These are phyloP conservation scores for Mycena floridula DNA, from an alignment of 768 basidiomycete genomes.

Conservation along the genomic window DNA sequence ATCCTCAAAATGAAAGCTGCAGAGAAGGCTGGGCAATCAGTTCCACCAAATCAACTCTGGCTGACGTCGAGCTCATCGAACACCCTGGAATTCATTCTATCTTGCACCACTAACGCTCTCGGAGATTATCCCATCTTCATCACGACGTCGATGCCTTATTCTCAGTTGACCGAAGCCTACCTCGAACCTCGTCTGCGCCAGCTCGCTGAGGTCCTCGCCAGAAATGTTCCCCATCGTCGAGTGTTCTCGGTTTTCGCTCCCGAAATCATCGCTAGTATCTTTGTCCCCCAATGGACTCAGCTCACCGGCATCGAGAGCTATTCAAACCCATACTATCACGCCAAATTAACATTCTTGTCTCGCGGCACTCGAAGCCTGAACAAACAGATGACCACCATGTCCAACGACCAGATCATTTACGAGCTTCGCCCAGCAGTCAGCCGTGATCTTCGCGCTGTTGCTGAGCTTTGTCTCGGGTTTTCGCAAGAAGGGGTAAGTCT, in stretches of 20 bases:
- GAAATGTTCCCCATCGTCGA: slow-evolving; percentile 28
- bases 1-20: slow-evolving; percentile 23
- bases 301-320: slow-evolving; percentile 34
- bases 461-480: slow-evolving; percentile 48
- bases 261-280: slow-evolving; percentile 35
- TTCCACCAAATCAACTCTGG: slow-evolving; percentile 25
- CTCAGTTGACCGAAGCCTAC: slow-evolving; percentile 28
- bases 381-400: slow-evolving; percentile 11
- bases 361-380: slow-evolving; percentile 30
- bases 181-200: slow-evolving; percentile 32
- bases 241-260: slow-evolving; percentile 66
- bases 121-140: slow-evolving; percentile 67
- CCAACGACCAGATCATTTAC: slow-evolving; percentile 16
- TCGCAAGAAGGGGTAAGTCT: slow-evolving; percentile 50
- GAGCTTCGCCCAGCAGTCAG: slow-evolving; percentile 37
- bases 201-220: slow-evolving; percentile 35
- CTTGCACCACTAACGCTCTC: slow-evolving; percentile 49
- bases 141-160: slow-evolving; percentile 36
- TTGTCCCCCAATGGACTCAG: slow-evolving; percentile 43
- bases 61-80: slow-evolving; percentile 20
- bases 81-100: slow-evolving; percentile 47
- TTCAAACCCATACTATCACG: slow-evolving; percentile 51
- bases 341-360: slow-evolving; percentile 54
- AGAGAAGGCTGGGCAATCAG: slow-evolving; percentile 8
- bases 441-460: slow-evolving; percentile 33